Percentiles rank a stretch among this genome's conserved stretches.
Conservation (phyloP, 345 rosid species). For the Bruguiera gymnorhiza region DNA sequence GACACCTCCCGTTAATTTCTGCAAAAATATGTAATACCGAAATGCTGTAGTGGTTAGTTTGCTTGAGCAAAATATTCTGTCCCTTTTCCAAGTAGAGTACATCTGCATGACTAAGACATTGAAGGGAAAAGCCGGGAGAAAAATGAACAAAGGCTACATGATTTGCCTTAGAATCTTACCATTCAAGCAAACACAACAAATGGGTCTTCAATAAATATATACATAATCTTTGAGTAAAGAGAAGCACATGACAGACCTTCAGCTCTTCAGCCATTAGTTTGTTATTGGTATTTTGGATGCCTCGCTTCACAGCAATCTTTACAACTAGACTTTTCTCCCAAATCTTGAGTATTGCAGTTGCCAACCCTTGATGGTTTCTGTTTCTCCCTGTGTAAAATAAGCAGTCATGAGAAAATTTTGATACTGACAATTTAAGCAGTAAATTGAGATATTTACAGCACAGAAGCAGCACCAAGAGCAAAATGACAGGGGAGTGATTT, state of each 20-base stretch:
- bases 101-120: neutral
- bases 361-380: conserved; percentile 95
- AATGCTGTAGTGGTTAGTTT: neutral
- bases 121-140: neutral
- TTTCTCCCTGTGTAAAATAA: conserved; percentile 66
- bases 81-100: neutral
- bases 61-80: neutral
- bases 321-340: conserved; percentile 93
- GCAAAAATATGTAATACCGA: conserved; percentile 19
- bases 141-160: neutral
- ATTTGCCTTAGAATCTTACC: neutral
- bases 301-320: conserved; percentile 92
- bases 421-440: conserved; percentile 12
- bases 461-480: conserved; percentile 71
- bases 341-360: conserved; percentile 73
- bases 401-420: conserved; percentile 17
- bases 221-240: neutral
- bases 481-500: conserved; percentile 93
- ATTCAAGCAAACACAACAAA: neutral
- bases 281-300: conserved; percentile 96
- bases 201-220: neutral
- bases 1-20: conserved; percentile 88
- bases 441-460: conserved; percentile 11
- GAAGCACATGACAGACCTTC: conserved; percentile 52
- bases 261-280: conserved; percentile 93